A percentile compares a stretch with the other conserved stretches of the same genome.
Evolutionary conservation across 805 yeast genomes (phyloP).

Genomic region (Yamadazyma scolyti): DNA sequence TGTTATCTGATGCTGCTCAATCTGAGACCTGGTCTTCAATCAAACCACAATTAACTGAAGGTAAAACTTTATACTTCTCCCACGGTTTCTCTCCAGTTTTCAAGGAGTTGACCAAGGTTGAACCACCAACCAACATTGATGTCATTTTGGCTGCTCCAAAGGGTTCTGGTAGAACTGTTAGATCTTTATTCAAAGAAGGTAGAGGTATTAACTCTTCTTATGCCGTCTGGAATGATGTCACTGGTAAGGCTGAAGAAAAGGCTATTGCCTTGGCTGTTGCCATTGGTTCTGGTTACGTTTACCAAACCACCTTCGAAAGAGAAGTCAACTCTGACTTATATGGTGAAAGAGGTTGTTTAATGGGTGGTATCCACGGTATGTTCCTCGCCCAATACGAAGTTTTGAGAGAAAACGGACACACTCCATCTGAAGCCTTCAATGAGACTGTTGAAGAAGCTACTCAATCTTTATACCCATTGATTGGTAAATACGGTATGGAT

Average conservation of each 20-base stretch:
- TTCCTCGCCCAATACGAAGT: constrained; percentile 99
- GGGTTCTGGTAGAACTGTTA: constrained; percentile 99
- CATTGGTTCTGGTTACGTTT: constrained; percentile 99
- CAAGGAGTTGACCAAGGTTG: constrained; percentile 96
- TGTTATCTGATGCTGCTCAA: constrained; percentile 98
- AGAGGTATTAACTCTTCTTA: constrained; percentile 99
- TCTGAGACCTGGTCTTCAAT: constrained; percentile 92
- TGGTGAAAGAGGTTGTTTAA: constrained; percentile 99
- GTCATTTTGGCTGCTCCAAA: constrained; percentile 99
- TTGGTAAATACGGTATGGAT: constrained; percentile 99
- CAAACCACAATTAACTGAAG: constrained; percentile 91
- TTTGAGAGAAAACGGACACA: constrained; percentile 98
- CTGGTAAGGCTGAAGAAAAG: constrained; percentile 99
- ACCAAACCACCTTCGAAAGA: constrained; percentile 98
- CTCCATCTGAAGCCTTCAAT: constrained; percentile 99
- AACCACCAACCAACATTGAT: constrained; percentile 90
- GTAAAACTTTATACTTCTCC: constrained; percentile 97
- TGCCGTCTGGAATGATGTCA: constrained; percentile 99
- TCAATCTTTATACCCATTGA: constrained; percentile 97
- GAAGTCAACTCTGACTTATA: constrained; percentile 98
- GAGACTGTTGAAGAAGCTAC: constrained; percentile 99
- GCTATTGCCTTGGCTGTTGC: constrained; percentile 98
- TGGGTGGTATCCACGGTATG: constrained; percentile 99
- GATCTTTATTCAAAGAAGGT: constrained; percentile 99
- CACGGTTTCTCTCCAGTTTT: constrained; percentile 99